phyloP scores from a whole-genome alignment of 2,329 filamentous ascomycete genomes.

The Fusarium equiseti region DNA sequence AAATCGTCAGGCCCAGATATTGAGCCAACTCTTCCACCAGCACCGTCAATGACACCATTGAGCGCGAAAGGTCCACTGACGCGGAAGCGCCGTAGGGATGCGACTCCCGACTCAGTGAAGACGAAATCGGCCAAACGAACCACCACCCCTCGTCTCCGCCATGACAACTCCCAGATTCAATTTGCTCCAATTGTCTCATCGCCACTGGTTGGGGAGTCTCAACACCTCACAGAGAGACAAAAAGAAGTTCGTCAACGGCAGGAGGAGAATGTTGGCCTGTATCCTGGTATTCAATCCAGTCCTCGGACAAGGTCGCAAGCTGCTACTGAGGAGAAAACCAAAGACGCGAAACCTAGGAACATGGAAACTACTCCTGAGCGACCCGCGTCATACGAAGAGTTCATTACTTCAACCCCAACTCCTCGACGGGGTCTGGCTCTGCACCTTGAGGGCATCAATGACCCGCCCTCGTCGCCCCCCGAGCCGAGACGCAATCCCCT shows the following conservation, averaged over 20 bases:
- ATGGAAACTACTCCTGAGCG: conserved; percentile 62
- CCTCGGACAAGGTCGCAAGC: conserved; percentile 43
- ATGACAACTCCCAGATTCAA: conserved; percentile 85
- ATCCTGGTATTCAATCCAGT: conserved; percentile 74
- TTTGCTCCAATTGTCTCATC: conserved; percentile 76
- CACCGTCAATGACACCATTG: conserved; percentile 31
- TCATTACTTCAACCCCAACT: conserved; percentile 70
- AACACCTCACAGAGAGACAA: conserved; percentile 82
- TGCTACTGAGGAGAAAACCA: conserved; percentile 27
- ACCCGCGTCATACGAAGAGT: conserved; percentile 60
- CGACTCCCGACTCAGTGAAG: conserved; percentile 44
- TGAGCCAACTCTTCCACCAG: conserved; percentile 28
- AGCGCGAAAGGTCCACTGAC: conserved; percentile 40
- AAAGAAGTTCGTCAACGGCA: conserved; percentile 82
- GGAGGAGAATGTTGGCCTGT: conserved; percentile 73
- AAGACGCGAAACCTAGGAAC: conserved; percentile 34
- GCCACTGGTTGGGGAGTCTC: conserved; percentile 69
- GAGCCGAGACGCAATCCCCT: conserved; percentile 66
- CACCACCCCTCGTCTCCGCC: conserved; percentile 69
- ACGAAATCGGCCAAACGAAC: conserved; percentile 45
- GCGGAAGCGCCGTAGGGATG: conserved; percentile 48
- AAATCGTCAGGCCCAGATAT: conserved; percentile 47
- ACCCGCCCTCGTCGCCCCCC: conserved; percentile 70
- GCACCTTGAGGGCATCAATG: conserved; percentile 63
- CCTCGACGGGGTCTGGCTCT: conserved; percentile 66